Evolutionary conservation across 2,329 filamentous ascomycete species (phyloP).

Genomic region (Penicillium nordicum): DNA sequence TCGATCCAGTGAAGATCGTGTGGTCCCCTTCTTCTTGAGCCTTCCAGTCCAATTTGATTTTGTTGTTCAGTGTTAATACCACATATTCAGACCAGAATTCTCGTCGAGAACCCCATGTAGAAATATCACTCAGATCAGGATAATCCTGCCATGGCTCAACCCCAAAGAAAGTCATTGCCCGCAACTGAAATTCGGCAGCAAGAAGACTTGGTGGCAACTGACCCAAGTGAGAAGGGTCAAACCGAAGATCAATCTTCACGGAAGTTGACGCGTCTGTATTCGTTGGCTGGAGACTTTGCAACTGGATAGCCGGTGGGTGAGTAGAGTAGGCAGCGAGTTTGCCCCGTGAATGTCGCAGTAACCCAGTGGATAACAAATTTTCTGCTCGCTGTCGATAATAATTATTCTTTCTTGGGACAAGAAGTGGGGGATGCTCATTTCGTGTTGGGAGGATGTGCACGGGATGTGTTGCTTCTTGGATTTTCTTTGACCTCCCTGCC

Average conservation of each 20-base stretch:
- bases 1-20: not conserved
- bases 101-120: slow-evolving; percentile 7
- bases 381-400: slow-evolving; percentile 6
- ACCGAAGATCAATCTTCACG: slow-evolving; percentile 11
- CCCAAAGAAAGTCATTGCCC: slow-evolving; percentile 15
- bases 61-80: not conserved
- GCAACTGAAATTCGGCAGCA: slow-evolving; percentile 7
- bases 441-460: slow-evolving; percentile 10
- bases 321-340: not conserved
- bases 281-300: not conserved
- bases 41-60: not conserved
- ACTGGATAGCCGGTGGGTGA: slow-evolving; percentile 8
- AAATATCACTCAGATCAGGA: slow-evolving; percentile 8
- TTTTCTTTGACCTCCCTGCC: not conserved
- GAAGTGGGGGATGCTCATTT: slow-evolving; percentile 10
- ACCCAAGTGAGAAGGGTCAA: not conserved
- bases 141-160: slow-evolving; percentile 11
- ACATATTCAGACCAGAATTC: slow-evolving; percentile 6
- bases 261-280: not conserved
- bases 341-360: slow-evolving; percentile 3
- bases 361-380: slow-evolving; percentile 1
- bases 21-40: not conserved
- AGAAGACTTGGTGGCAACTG: slow-evolving; percentile 3
- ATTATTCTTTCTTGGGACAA: slow-evolving; percentile 1
- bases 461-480: slow-evolving; percentile 7